Percentiles rank a stretch among this genome's conserved stretches.
These are phyloP conservation scores for Monosporascus ibericus DNA, from an alignment of 2,329 filamentous ascomycete genomes.

Conservation along the genomic window DNA sequence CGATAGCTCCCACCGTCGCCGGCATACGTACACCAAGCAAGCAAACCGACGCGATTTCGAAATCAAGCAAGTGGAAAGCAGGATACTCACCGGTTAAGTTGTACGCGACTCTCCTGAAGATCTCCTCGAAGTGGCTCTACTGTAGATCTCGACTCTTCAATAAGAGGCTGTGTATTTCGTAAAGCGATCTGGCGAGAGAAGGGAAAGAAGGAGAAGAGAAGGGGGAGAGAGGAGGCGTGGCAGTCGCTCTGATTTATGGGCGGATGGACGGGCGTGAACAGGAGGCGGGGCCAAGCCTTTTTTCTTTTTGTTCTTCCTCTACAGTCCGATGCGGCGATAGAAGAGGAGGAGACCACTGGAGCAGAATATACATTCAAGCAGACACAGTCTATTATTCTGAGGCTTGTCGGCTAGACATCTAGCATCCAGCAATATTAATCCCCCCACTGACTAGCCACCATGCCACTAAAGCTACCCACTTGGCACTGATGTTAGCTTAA, in stretches of 20 bases:
- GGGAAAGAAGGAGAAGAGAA: slow-evolving; percentile 21
- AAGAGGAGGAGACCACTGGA: neutral
- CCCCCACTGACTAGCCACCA: too few species aligned
- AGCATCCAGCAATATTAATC: too few species aligned
- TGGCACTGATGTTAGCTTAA: neutral
- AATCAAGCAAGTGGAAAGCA: neutral
- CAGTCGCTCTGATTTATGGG: slow-evolving; percentile 28
- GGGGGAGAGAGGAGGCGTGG: slow-evolving; percentile 25
- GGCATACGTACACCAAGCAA: neutral
- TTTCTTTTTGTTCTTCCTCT: neutral
- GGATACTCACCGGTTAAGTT: neutral
- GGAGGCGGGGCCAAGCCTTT: slow-evolving; percentile 15
- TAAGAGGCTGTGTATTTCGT: slow-evolving; percentile 15
- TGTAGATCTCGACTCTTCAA: slow-evolving; percentile 8
- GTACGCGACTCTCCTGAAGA: slow-evolving; percentile 2
- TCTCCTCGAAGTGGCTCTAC: slow-evolving; percentile 4
- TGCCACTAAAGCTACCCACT: too few species aligned
- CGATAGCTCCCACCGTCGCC: too few species aligned
- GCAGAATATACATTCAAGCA: too few species aligned
- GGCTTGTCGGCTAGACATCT: too few species aligned
- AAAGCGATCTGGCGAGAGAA: slow-evolving; percentile 25
- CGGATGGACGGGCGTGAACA: slow-evolving; percentile 6
- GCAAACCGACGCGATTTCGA: neutral
- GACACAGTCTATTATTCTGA: too few species aligned
- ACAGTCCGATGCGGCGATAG: neutral